A percentile compares a stretch with the other conserved stretches of the same genome.
Conservation (phyloP, 495 filamentous ascomycete species). For the Physcia stellaris region DNA sequence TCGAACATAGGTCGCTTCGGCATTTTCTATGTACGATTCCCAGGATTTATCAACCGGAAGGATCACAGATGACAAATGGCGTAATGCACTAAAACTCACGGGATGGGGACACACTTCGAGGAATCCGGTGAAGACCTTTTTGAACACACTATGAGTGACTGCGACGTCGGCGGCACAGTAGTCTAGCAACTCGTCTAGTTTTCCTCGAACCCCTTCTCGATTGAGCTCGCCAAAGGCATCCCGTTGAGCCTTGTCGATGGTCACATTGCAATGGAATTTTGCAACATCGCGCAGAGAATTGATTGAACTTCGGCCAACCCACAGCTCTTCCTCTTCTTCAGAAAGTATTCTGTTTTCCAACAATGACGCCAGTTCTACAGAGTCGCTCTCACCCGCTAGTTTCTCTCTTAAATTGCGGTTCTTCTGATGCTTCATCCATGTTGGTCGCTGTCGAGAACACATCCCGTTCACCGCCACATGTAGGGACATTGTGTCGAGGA, state of each 20-base stretch:
- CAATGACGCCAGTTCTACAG: slow-evolving; percentile 55
- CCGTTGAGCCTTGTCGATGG: slow-evolving; percentile 79
- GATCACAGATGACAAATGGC: slow-evolving; percentile 84
- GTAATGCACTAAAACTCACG: slow-evolving; percentile 87
- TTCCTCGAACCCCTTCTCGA: slow-evolving; percentile 47
- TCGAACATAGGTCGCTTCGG: slow-evolving; percentile 72
- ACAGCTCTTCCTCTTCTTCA: slow-evolving; percentile 86
- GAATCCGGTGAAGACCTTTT: slow-evolving; percentile 81
- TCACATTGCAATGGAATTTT: slow-evolving; percentile 84
- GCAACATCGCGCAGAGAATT: slow-evolving; percentile 95
- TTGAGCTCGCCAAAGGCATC: slow-evolving; percentile 80
- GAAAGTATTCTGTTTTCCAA: slow-evolving; percentile 49
- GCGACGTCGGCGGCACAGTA: slow-evolving; percentile 95
- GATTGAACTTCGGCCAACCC: slow-evolving; percentile 86
- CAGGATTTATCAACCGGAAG: slow-evolving; percentile 80
- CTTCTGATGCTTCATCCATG: slow-evolving; percentile 94
- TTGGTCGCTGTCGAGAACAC: slow-evolving; percentile 91
- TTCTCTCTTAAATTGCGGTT: slow-evolving; percentile 72
- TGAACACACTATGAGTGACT: slow-evolving; percentile 83
- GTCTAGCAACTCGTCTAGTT: slow-evolving; percentile 71
- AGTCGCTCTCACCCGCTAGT: slow-evolving; percentile 55
- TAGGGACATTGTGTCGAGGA: slow-evolving; percentile 95
- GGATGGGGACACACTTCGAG: slow-evolving; percentile 85
- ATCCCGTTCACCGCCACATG: slow-evolving; percentile 98
- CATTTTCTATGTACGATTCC: slow-evolving; percentile 65